Conservation (phyloP, 2,329 filamentous ascomycete species). For the Byssothecium circinans region DNA sequence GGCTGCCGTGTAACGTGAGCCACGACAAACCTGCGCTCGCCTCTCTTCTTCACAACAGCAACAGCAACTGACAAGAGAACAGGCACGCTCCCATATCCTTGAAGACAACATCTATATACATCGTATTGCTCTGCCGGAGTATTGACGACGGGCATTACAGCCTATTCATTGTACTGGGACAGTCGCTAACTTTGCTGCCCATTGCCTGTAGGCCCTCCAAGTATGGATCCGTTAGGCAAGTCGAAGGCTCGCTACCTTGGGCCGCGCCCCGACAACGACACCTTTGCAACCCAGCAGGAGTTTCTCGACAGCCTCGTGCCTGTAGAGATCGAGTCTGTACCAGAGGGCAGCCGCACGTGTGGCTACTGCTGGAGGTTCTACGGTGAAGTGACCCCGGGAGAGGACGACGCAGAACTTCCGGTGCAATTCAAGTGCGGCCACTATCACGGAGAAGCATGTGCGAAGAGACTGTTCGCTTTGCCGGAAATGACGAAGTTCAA, state of each 20-base stretch:
- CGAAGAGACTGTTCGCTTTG: slow-evolving; percentile 12
- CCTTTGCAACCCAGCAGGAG: slow-evolving; percentile 18
- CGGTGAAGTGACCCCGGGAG: slow-evolving; percentile 17
- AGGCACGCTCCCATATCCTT: background rate
- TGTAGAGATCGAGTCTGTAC: slow-evolving; percentile 9
- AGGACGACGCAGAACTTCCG: slow-evolving; percentile 20
- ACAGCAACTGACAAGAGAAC: background rate
- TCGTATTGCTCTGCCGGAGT: background rate
- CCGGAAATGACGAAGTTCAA: slow-evolving; percentile 2
- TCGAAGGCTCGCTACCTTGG: slow-evolving; percentile 11
- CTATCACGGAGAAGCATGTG: slow-evolving; percentile 21
- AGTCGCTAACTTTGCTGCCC: background rate
- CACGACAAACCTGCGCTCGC: background rate
- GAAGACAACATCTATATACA: background rate
- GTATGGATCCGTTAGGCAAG: too few species aligned
- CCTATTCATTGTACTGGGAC: background rate
- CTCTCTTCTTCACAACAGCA: background rate
- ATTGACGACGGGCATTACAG: background rate
- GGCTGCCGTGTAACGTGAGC: background rate
- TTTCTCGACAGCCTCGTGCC: slow-evolving; percentile 18
- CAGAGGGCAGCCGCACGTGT: slow-evolving; percentile 13
- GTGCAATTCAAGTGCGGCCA: slow-evolving; percentile 21
- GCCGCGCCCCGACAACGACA: slow-evolving; percentile 14
- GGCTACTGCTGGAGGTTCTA: slow-evolving; percentile 22
- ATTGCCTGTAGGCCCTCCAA: background rate